phyloP scores from a whole-genome alignment of 768 basidiomycete species.

The Pholiota molesta region DNA sequence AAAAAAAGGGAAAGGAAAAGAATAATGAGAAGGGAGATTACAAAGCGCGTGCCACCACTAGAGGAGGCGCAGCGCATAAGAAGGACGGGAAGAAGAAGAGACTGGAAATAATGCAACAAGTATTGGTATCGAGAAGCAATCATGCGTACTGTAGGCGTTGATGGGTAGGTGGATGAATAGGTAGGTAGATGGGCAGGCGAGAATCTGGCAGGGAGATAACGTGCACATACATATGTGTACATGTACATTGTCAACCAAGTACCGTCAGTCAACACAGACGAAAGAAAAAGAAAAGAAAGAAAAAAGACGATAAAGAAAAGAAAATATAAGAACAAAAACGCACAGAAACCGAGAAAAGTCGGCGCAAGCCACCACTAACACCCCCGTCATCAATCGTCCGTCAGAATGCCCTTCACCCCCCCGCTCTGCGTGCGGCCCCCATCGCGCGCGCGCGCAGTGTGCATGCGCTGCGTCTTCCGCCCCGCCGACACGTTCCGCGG shows the following conservation, averaged over 20 bases:
- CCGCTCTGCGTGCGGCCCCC: conserved; percentile 86
- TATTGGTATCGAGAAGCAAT: conserved; percentile 6
- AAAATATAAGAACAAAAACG: background rate
- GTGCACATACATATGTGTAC: background rate
- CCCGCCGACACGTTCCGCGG: conserved; percentile 24
- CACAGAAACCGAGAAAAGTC: background rate
- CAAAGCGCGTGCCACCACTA: too few species aligned
- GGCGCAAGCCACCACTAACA: too few species aligned
- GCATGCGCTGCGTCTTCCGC: conserved; percentile 52
- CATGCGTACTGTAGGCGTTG: background rate
- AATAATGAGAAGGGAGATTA: background rate
- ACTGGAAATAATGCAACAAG: background rate
- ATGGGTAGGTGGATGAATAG: background rate
- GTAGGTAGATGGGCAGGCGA: background rate
- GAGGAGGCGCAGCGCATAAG: background rate
- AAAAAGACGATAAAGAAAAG: background rate
- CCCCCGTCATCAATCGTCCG: conserved; percentile 34
- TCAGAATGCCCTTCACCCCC: conserved; percentile 76
- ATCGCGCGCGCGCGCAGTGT: conserved; percentile 72
- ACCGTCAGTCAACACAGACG: background rate
- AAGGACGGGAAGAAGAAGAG: background rate
- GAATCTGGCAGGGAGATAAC: background rate
- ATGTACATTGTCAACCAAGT: background rate
- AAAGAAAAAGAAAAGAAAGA: background rate
- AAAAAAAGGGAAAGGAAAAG: background rate